Evolutionary conservation across 2,329 filamentous ascomycete species (phyloP), one percentile per base, ranked within the genome.

Genomic region (Neofusicoccum sp.): DNA sequence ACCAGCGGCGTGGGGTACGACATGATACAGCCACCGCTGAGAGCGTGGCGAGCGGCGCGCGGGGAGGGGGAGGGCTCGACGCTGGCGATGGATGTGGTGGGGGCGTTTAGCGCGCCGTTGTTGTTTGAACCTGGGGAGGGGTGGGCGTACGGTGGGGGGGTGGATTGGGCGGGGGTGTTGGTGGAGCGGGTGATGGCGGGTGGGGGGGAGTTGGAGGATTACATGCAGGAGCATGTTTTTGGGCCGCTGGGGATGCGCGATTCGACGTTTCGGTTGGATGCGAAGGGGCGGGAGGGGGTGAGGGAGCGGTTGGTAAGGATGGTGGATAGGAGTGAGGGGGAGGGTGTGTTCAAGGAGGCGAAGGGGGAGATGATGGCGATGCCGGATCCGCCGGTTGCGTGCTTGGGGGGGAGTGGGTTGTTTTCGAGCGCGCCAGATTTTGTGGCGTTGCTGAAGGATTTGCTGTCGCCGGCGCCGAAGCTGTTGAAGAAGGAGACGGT

Each of bases 121-220:
- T 8, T 71, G 14, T 72, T 68, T 43, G 71, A 73, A 44, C 70
- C 71, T 1, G 70, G 71, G 3, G 64, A 63, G 16, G 67, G 62
- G 0, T 71, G 63, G 50, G 59, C 65, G 0, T 72, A 73, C 29
- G 69, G 68, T 1, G 49, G 61, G 47, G 65, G 70, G 7, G 50
- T 69, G 12, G 70, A 71, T 34, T 64, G 70, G 48, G 69, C 62
- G 1, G 71, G 70, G 3, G 49, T 71, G 56, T 66, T 70, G 66
- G 59, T 71, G 6, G 70, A 68, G 36, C 65, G 68, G 22, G 22
- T 22, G 22, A 22, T 22, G 22, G 22, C 22, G 22, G 22, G 22
- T 22, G 22, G 22, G 22, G 22, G 22, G 22, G 22, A 22, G 22
- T 50, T 72, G 29, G 69, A 70, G 56, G 64, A 67, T 28, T 73